phyloP scores from a whole-genome alignment of 768 basidiomycete species.

The Auriscalpium vulgare region DNA sequence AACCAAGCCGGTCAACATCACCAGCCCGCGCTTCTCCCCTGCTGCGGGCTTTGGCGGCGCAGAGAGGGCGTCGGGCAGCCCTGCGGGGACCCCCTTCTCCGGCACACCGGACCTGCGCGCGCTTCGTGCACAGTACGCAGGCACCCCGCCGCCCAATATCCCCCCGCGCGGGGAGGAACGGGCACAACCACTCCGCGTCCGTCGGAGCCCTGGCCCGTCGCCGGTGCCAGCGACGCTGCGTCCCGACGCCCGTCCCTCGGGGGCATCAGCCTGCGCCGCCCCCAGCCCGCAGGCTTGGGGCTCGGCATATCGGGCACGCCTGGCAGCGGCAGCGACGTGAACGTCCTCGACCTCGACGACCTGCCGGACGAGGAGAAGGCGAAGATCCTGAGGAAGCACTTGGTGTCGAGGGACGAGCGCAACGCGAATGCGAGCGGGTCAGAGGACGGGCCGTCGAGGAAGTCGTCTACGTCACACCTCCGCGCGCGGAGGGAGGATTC shows the following conservation, averaged over 20 bases:
- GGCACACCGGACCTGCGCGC: constrained; percentile 61
- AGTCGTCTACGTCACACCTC: constrained; percentile 18
- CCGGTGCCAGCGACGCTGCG: constrained; percentile 9
- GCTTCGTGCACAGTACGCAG: constrained; percentile 58
- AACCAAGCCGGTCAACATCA: constrained; percentile 18
- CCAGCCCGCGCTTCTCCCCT: constrained; percentile 7
- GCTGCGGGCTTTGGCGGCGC: constrained; percentile 12
- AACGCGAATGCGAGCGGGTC: constrained; percentile 22
- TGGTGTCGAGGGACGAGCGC: constrained; percentile 68
- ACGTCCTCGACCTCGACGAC: constrained; percentile 40
- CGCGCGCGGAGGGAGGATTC: constrained; percentile 36
- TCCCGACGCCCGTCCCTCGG: constrained; percentile 22
- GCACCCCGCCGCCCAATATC: constrained; percentile 45
- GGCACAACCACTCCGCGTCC: constrained; percentile 22
- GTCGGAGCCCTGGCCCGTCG: constrained; percentile 10
- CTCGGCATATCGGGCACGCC: constrained; percentile 19
- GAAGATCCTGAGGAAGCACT: constrained; percentile 68
- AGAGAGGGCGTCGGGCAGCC: constrained; percentile 2
- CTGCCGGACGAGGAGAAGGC: constrained; percentile 81
- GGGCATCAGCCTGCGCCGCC: constrained; percentile 30
- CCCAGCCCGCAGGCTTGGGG: constrained; percentile 11
- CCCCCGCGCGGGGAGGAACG: constrained; percentile 53
- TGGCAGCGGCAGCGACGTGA: constrained; percentile 23
- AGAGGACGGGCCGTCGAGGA: constrained; percentile 23
- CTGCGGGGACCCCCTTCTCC: constrained; percentile 27